Evolutionary conservation across 192 early-diverging fungal species (phyloP).

Genomic region (Ambispora gerdemannii): DNA sequence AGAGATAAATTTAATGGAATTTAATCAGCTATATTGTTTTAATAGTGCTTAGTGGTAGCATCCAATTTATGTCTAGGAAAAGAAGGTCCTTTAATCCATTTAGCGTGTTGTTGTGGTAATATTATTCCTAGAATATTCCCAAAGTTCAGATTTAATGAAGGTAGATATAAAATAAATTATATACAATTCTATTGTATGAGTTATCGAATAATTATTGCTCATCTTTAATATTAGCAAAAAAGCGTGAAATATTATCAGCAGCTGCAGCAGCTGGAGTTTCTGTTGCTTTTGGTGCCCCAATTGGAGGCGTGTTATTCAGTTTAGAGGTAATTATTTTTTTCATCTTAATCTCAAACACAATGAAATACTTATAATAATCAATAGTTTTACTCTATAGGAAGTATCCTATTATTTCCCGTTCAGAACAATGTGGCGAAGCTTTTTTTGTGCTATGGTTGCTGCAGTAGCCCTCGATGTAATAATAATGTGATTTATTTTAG

Average conservation of each 20-base stretch:
- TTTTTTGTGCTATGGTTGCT: constrained; percentile 91
- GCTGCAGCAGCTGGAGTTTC: constrained; percentile 89
- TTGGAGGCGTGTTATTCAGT: constrained; percentile 93
- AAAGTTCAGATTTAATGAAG: constrained; percentile 90
- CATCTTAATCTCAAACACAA: no score
- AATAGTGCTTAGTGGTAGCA: constrained; percentile 70
- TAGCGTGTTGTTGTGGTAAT: constrained; percentile 87
- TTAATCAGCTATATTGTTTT: constrained; percentile 16
- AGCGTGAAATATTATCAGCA: constrained; percentile 90
- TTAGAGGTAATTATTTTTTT: constrained; percentile 67
- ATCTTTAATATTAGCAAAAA: constrained; percentile 57
- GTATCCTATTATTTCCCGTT: constrained; percentile 91
- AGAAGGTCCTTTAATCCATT: constrained; percentile 93
- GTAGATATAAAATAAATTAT: constrained; percentile 32
- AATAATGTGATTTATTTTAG: constrained; percentile 15
- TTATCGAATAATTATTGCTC: background rate
- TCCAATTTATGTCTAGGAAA: constrained; percentile 86
- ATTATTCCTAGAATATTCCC: constrained; percentile 81
- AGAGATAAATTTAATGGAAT: no score
- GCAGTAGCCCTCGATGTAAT: constrained; percentile 76
- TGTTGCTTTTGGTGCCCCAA: constrained; percentile 94
- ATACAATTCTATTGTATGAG: background rate
- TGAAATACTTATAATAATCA: no score
- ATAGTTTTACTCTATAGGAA: no score
- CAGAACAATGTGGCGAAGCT: constrained; percentile 91